A percentile compares a stretch with the other conserved stretches of the same genome.
Evolutionary conservation across 176 grass and related monocot genomes (phyloP).

Genomic region (Miscanthus lutarioriparius): DNA sequence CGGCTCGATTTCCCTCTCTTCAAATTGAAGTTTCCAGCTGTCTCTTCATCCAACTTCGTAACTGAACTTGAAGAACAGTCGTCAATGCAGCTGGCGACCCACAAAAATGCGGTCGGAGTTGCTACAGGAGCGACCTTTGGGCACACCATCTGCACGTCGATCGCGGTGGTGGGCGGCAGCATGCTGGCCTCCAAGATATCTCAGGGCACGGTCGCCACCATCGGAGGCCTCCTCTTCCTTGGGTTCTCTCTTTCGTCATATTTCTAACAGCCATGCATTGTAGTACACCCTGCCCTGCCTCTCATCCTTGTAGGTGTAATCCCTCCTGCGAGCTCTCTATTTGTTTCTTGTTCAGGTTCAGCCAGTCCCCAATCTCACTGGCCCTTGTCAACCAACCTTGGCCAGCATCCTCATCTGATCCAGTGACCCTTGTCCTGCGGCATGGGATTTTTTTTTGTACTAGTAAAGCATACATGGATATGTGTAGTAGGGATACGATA

Average conservation of each 20-base stretch:
- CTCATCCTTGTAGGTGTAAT: background rate
- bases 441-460: conserved; percentile 1
- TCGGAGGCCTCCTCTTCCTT: conserved; percentile 88
- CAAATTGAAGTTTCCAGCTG: background rate
- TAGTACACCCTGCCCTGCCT: conserved; percentile 21
- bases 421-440: background rate
- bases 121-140: conserved; percentile 80
- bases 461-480: background rate
- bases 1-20: background rate
- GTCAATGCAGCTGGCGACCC: conserved; percentile 70
- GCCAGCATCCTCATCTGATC: background rate
- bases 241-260: conserved; percentile 91
- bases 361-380: background rate
- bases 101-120: conserved; percentile 90
- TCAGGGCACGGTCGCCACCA: conserved; percentile 74
- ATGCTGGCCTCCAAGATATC: conserved; percentile 96
- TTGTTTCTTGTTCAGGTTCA: conserved; percentile 16
- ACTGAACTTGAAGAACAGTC: background rate
- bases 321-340: background rate
- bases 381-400: background rate
- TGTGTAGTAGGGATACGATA: conserved; percentile 15
- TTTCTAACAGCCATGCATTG: conserved; percentile 95
- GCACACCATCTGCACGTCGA: conserved; percentile 86
- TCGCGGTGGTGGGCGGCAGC: conserved; percentile 92
- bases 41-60: background rate